Evolutionary conservation across 202 grass and related monocot species (phyloP).

Genomic region (Zizania palustris): DNA sequence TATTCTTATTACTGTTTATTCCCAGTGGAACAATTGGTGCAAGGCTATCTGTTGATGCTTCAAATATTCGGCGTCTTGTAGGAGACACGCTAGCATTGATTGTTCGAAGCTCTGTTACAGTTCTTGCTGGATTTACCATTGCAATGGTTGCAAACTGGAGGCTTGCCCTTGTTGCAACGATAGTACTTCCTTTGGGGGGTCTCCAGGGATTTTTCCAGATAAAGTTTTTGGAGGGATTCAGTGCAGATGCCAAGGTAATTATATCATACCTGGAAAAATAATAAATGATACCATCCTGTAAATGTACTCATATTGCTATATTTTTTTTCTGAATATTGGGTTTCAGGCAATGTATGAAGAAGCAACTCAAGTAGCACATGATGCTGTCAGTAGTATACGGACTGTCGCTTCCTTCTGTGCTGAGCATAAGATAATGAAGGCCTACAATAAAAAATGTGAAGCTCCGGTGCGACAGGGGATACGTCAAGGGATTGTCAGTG

Average conservation of each 20-base stretch:
- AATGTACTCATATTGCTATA: conserved; percentile 13
- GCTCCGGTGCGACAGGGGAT: conserved; percentile 52
- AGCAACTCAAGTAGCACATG: conserved; percentile 63
- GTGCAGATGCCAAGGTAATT: conserved; percentile 48
- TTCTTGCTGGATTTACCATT: conserved; percentile 45
- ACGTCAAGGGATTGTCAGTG: conserved; percentile 52
- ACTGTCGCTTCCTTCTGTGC: conserved; percentile 76
- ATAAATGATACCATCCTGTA: not conserved
- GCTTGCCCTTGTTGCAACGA: conserved; percentile 44
- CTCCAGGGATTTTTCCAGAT: conserved; percentile 50
- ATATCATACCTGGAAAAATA: conserved; percentile 17
- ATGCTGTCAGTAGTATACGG: conserved; percentile 57
- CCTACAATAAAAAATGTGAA: conserved; percentile 56
- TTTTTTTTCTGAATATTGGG: conserved; percentile 7
- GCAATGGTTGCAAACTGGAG: conserved; percentile 57
- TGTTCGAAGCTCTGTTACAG: conserved; percentile 37
- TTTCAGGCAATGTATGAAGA: conserved; percentile 66
- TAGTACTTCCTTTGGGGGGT: conserved; percentile 48
- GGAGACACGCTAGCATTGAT: conserved; percentile 53
- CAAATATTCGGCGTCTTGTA: conserved; percentile 52
- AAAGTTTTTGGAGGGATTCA: conserved; percentile 52
- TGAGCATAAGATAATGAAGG: conserved; percentile 50
- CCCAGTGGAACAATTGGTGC: conserved; percentile 53
- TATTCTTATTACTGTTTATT: conserved; percentile 3
- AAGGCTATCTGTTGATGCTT: conserved; percentile 59